Evolutionary conservation across 352 stramenopile species (phyloP).

Genomic region (Blastocystis sp.): DNA sequence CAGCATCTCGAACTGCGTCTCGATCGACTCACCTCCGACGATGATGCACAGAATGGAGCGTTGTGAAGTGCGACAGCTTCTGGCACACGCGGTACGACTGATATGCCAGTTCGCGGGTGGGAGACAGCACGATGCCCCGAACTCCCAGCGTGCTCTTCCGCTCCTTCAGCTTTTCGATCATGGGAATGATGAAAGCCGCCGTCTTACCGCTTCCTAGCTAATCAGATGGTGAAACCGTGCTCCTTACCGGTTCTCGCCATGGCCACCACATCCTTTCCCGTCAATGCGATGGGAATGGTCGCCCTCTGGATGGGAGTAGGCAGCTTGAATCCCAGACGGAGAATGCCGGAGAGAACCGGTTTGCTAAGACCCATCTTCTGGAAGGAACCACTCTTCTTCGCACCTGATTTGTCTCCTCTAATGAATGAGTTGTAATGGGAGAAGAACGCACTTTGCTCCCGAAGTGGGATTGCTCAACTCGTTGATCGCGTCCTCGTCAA

Average conservation of each 20-base stretch:
- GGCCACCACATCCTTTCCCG: constrained; percentile 90
- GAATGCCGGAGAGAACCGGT: constrained; percentile 78
- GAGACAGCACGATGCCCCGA: constrained; percentile 84
- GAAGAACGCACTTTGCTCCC: not conserved
- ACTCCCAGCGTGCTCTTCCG: constrained; percentile 83
- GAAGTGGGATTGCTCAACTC: not conserved
- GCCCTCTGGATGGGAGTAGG: constrained; percentile 98
- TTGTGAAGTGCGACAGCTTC: constrained; percentile 85
- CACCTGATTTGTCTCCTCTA: constrained; percentile 2
- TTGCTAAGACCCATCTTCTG: constrained; percentile 74
- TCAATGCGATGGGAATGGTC: constrained; percentile 89
- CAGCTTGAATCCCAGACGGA: constrained; percentile 90
- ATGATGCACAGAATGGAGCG: constrained; percentile 86
- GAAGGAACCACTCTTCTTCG: constrained; percentile 70
- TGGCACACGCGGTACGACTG: constrained; percentile 86
- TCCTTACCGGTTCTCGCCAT: constrained; percentile 87
- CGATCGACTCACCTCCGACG: constrained; percentile 93
- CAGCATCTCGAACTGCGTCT: constrained; percentile 93
- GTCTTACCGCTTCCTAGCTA: constrained; percentile 89
- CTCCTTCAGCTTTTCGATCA: constrained; percentile 91
- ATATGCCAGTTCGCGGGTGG: constrained; percentile 93
- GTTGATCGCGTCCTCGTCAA: constrained; percentile 1
- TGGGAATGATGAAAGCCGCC: constrained; percentile 91
- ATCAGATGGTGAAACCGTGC: constrained; percentile 32
- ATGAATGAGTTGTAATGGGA: too few relatives aligned